These are phyloP conservation scores for Mycocentrospora acerina DNA, from an alignment of 2,329 filamentous ascomycete genomes.

Conservation along the genomic window DNA sequence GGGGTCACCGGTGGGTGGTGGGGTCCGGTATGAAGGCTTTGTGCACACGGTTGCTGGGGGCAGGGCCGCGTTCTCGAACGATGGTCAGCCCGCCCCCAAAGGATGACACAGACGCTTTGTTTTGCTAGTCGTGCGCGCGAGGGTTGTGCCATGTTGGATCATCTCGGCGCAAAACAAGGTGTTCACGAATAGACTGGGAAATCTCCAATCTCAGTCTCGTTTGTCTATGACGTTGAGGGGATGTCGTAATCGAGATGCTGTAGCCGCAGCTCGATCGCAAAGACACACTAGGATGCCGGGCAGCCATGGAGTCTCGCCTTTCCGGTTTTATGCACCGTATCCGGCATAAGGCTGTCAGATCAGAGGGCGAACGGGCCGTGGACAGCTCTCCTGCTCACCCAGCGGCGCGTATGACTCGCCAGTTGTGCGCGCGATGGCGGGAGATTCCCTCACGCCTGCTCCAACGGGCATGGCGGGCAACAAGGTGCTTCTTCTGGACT, in stretches of 20 bases:
- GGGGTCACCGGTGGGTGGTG: slow-evolving; percentile 38
- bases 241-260: slow-evolving; percentile 30
- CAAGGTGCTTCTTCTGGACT: slow-evolving; percentile 19
- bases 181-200: slow-evolving; percentile 24
- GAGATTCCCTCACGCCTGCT: slow-evolving; percentile 29
- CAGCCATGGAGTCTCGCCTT: slow-evolving; percentile 25
- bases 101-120: slow-evolving; percentile 11
- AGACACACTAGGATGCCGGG: slow-evolving; percentile 23
- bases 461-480: slow-evolving; percentile 21
- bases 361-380: slow-evolving; percentile 33
- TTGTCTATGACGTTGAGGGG: slow-evolving; percentile 35
- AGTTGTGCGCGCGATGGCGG: slow-evolving; percentile 27
- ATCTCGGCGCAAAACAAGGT: slow-evolving; percentile 11
- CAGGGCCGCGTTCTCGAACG: slow-evolving; percentile 33
- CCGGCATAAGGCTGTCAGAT: slow-evolving; percentile 28
- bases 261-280: slow-evolving; percentile 31
- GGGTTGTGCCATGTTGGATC: slow-evolving; percentile 7
- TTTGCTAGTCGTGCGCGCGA: slow-evolving; percentile 5
- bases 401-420: slow-evolving; percentile 9
- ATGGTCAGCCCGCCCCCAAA: slow-evolving; percentile 31
- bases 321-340: slow-evolving; percentile 36
- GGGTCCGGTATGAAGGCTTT: slow-evolving; percentile 41
- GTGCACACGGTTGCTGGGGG: slow-evolving; percentile 28
- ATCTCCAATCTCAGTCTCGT: slow-evolving; percentile 20
- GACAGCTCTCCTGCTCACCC: slow-evolving; percentile 20